These are phyloP conservation scores for Oryza officinalis DNA, from an alignment of 176 grass and related monocot species.

Conservation along the genomic window DNA sequence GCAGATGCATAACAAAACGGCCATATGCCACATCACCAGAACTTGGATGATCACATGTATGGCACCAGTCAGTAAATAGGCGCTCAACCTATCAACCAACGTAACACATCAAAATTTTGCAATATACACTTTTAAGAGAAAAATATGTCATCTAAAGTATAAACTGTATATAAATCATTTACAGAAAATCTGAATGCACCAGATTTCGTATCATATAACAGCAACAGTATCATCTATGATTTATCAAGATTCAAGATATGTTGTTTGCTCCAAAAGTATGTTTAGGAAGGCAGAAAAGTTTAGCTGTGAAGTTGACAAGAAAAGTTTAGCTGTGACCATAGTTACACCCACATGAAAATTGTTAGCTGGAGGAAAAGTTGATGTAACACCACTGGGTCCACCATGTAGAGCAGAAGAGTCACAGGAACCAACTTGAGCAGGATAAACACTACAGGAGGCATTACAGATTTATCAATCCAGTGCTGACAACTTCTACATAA, in stretches of 20 bases:
- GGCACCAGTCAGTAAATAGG: constrained; percentile 78
- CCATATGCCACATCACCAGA: constrained; percentile 59
- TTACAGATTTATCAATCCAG: no score
- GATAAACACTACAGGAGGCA: no score
- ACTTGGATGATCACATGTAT: constrained; percentile 65
- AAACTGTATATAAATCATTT: neutral
- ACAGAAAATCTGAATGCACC: constrained; percentile 1
- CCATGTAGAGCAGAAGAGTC: no score
- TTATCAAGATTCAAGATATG: neutral
- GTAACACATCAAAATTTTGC: neutral
- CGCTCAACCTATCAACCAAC: constrained; percentile 24
- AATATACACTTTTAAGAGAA: neutral
- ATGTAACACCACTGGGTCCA: no score
- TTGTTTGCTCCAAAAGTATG: neutral
- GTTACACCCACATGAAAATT: no score
- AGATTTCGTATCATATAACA: neutral
- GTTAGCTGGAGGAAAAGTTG: no score
- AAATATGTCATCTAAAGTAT: neutral
- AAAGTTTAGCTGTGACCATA: no score
- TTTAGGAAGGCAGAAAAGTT: no score
- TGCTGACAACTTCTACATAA: no score
- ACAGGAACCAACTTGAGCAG: no score
- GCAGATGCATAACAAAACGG: constrained; percentile 69
- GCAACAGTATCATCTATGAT: neutral
- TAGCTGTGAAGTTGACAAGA: no score